Base-by-base conservation (phyloP, 2,329 filamentous ascomycete genomes). In the Diaporthe ilicicola region DNA sequence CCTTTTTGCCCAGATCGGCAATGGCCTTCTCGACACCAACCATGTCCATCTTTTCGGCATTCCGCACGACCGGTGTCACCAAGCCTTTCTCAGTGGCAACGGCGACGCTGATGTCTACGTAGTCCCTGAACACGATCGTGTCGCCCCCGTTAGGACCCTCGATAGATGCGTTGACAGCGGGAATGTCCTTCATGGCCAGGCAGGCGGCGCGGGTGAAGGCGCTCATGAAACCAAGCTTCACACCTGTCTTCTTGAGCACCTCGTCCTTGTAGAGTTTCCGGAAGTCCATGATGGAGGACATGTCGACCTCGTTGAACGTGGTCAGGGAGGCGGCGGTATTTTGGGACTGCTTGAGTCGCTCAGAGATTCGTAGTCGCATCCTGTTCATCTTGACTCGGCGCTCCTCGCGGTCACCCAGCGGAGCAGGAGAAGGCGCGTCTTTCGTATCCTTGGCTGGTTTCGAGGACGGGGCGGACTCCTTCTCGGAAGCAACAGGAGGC, bases 221-320 rank as follows among this genome's bases (percentile, higher is more conserved):
- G 81, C 94, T 96, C 95, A 99, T 98, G 87, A 98, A 99, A n/a
- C 96, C 96, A 67, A 99, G 92, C 87, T 98, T 99, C 71, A 98
- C 93, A 54, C 95, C 95, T 12, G 94, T 96, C 87, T 95, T 97
- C 89, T 98, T 97, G 70, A 98, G 86, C 27, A 98, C 86, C 72
- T 97, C 95, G 72, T 98, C 95, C 87, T 98, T 98, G 89, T 98
- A 98, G 56, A 94, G 87, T 83, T 97, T 98, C 77, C 96, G 93
- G 86, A 99, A 95, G 74, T 98, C 94, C 92, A 98, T 97, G 62
- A 99, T 87, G 27, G 93, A 94, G 39, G 95, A 97, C 96, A 99
- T 99, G 82, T 99, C 96, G 73, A 99, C 96, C 84, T 98, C 95
- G 83, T 99, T 98, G 89, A 99, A 99, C 32, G 96, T 99, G 59